Evolutionary conservation across 2,329 filamentous ascomycete species (phyloP), one percentile per base, ranked within the genome.

Genomic region (Fusarium mundagurra): DNA sequence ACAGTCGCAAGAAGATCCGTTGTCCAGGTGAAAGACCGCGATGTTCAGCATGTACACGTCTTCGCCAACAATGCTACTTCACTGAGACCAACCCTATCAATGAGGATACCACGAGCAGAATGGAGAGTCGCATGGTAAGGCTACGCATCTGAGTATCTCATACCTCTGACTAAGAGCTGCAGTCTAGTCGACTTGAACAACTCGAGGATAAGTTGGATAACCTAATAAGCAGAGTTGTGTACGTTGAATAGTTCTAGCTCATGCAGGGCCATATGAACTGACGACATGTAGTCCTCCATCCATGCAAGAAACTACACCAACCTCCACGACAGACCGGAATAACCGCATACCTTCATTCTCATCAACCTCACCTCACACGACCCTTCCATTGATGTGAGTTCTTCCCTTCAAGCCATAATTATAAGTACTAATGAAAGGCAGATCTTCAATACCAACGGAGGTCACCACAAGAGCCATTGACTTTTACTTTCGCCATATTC

Each of bases 191-290:
- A 0, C 64, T 74, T 9, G 39, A 61, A 8, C 64, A 72, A 17
- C 72, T 74, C 1, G 72, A 74, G 12, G 61, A 75, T 31, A 74
- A 74, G 34, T 47, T 74, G 4, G 68, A 75, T 5, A 74, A 3
- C 18, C 39, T 75, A 4, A 72, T 75, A 8, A 62, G 39, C 11
- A 58, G 50, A 16, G 58, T 66, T 13, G 64, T 38, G 72, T 74
- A 69, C 0, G 72, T 61, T 24, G 5, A 20, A 36, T 8, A 36
- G 12, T 39, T 14, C 8, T n/a, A 11, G 3, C 16, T 43, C n/a
- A 8, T 17, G n/a, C 2, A n/a, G 8, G 3, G 3, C 2, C 14
- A 7, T 17, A 2, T 38, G 0, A 29, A 18, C 24, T 48, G 14
- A 34, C 13, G 4, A 34, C 9, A 14, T 5, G 7, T 5, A 72